A percentile compares a stretch with the other conserved stretches of the same genome.
Evolutionary conservation across 2,329 filamentous ascomycete genomes (phyloP).

Genomic region (Dichotomopilus funicola): DNA sequence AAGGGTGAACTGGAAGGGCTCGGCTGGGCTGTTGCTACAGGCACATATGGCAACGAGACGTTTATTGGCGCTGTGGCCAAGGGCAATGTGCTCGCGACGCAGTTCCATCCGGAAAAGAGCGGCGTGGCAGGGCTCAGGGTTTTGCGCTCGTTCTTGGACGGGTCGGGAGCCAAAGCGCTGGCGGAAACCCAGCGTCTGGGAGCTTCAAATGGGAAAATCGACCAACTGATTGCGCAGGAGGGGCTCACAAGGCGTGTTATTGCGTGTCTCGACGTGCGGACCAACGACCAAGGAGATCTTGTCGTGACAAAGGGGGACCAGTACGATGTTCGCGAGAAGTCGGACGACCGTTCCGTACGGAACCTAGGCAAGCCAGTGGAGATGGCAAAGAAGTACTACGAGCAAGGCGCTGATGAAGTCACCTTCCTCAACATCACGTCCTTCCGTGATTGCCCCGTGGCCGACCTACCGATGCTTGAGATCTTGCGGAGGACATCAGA

Average conservation of each 20-base stretch:
- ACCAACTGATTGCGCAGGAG: conserved; percentile 34
- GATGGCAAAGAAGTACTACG: conserved; percentile 89
- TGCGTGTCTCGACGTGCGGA: conserved; percentile 89
- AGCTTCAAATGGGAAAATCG: conserved; percentile 14
- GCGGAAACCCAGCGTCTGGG: conserved; percentile 25
- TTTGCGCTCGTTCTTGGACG: conserved; percentile 79
- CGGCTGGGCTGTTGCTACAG: conserved; percentile 91
- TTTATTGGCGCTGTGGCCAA: conserved; percentile 88
- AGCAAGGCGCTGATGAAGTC: conserved; percentile 92
- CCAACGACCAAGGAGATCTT: conserved; percentile 89
- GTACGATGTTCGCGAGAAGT: conserved; percentile 94
- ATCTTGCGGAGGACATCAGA: conserved; percentile 78
- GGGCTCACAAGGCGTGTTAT: conserved; percentile 91
- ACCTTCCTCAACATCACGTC: conserved; percentile 98
- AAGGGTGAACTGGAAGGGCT: conserved; percentile 66
- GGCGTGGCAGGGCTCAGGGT: conserved; percentile 81
- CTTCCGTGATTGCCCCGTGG: conserved; percentile 90
- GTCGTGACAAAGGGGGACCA: conserved; percentile 98
- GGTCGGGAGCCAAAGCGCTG: conserved; percentile 52
- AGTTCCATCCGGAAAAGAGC: conserved; percentile 98
- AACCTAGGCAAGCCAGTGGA: conserved; percentile 97
- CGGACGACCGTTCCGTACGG: conserved; percentile 60
- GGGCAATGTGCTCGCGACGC: conserved; percentile 81
- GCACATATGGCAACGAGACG: conserved; percentile 76
- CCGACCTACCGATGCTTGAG: conserved; percentile 93